A percentile compares a stretch with the other conserved stretches of the same genome.
phyloP scores from a whole-genome alignment of 2,329 filamentous ascomycete genomes.

The Setomelanomma holmii region DNA sequence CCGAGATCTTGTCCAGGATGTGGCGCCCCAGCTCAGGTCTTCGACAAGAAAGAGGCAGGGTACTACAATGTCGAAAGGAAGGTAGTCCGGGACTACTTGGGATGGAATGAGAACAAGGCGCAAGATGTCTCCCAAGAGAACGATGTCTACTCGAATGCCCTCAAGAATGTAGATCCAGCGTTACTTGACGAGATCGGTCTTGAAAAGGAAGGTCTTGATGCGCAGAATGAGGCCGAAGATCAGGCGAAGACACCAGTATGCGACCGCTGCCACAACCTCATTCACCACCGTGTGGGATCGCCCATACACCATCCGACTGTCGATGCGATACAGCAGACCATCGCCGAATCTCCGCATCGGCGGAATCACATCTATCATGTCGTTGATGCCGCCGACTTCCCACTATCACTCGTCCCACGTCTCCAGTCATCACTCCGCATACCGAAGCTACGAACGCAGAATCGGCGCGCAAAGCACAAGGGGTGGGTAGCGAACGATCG shows the following conservation, averaged over 20 bases:
- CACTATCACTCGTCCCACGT: constrained; percentile 85
- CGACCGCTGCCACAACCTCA: constrained; percentile 83
- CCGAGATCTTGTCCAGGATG: constrained; percentile 68
- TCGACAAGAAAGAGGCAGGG: constrained; percentile 62
- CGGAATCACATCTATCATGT: constrained; percentile 96
- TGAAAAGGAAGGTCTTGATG: constrained; percentile 22
- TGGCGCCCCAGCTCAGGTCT: constrained; percentile 65
- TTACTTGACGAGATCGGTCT: constrained; percentile 42
- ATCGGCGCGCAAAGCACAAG: constrained; percentile 74
- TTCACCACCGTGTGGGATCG: constrained; percentile 75
- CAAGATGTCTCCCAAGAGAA: constrained; percentile 40
- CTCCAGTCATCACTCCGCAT: constrained; percentile 74
- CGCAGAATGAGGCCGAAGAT: constrained; percentile 8
- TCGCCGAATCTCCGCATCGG: constrained; percentile 86
- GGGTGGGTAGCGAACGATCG: constrained; percentile 70
- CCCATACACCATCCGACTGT: constrained; percentile 83
- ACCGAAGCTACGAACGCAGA: constrained; percentile 77
- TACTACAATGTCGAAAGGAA: constrained; percentile 62
- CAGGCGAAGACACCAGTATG: constrained; percentile 67
- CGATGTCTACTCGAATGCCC: constrained; percentile 44
- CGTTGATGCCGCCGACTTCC: constrained; percentile 94
- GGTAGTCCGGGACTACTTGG: constrained; percentile 52
- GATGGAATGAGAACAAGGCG: constrained; percentile 28
- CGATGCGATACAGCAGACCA: constrained; percentile 80
- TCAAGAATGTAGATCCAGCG: constrained; percentile 38